Base-by-base conservation (phyloP, 1,284 basidiomycete species). In the Puccinia triticina region DNA sequence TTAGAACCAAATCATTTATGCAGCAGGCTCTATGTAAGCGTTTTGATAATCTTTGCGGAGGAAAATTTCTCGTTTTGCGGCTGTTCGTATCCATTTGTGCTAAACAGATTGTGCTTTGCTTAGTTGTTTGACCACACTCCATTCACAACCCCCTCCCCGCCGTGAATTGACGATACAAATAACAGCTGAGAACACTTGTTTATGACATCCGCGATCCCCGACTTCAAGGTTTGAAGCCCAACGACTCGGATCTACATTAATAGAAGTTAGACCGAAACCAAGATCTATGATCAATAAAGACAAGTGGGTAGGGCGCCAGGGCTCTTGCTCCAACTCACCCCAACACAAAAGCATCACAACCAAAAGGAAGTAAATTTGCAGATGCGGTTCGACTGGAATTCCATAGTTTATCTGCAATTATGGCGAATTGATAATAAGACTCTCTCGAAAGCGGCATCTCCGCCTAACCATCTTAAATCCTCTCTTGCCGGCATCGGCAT, bases 401-500 rank as follows among this genome's bases (percentile, higher is more conserved):
- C 21, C 34, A 66, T 37, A 66, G 37, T 66, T 43, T 18, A n/a
- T 40, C 64, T 66, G 34, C 34, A 40, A 66, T 64, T 18, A 64
- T 64, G 11, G 37, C 61, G 61, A 37, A 37, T 37, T 37, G 37
- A 40, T 43, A 43, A 43, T 43, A 32, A 18, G 34, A 66, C 64
- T n/a, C 37, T 74, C 32, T 26, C 29, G 57, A 57, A 26, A 57
- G 32, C 34, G 34, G 72, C 72, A 74, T 74, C 72, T 74, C 72
- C 53, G 72, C 72, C 72, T 57, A 57, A 57, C 50, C 53, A 57
- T 74, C 72, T 74, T 57, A 57, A 74, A 57, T 74, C 72, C 72
- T 57, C 53, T 74, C 72, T 48, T 29, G 32, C 29, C 46, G 37
- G 64, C 34, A 66, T 66, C 64, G 64, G 64, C 37, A 40, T 66